phyloP scores from a whole-genome alignment of 495 filamentous ascomycete genomes.

The Aspergillus homomorphus region DNA sequence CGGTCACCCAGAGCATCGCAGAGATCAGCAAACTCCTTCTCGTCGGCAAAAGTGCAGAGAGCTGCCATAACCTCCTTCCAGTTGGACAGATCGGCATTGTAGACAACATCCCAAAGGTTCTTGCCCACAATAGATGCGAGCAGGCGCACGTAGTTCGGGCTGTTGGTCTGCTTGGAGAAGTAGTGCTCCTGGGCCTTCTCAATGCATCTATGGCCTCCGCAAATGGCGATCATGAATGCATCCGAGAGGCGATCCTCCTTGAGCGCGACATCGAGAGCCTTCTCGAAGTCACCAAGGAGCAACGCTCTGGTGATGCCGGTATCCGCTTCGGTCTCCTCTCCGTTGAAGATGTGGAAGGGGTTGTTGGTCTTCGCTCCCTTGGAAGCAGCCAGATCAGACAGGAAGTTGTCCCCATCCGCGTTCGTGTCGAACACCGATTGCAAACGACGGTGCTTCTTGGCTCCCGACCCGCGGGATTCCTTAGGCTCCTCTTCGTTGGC shows the following conservation, averaged over 20 bases:
- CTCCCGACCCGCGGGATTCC: constrained; percentile 38
- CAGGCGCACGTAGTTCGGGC: constrained; percentile 88
- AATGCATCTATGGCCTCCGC: constrained; percentile 87
- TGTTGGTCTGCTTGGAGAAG: constrained; percentile 73
- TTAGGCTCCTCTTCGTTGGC: constrained; percentile 49
- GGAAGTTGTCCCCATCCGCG: constrained; percentile 75
- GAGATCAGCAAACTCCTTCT: constrained; percentile 89
- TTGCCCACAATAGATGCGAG: constrained; percentile 90
- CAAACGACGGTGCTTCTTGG: constrained; percentile 58
- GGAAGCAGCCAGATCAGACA: constrained; percentile 69
- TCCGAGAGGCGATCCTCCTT: constrained; percentile 88
- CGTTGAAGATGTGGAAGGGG: constrained; percentile 81
- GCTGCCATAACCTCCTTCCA: constrained; percentile 98
- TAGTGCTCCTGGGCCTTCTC: constrained; percentile 93
- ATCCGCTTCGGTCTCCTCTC: constrained; percentile 76
- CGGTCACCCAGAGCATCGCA: constrained; percentile 94
- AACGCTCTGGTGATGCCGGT: constrained; percentile 82
- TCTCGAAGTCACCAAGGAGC: constrained; percentile 86
- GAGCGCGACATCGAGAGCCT: constrained; percentile 82
- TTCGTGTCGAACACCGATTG: constrained; percentile 81
- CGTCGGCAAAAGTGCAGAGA: constrained; percentile 89
- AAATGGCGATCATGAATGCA: constrained; percentile 97
- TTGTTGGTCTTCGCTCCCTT: constrained; percentile 80
- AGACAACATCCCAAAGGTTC: constrained; percentile 96
- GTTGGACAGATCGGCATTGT: constrained; percentile 86